phyloP scores from a whole-genome alignment of 1,139 yeast species.

The Suhomyces taliae region DNA sequence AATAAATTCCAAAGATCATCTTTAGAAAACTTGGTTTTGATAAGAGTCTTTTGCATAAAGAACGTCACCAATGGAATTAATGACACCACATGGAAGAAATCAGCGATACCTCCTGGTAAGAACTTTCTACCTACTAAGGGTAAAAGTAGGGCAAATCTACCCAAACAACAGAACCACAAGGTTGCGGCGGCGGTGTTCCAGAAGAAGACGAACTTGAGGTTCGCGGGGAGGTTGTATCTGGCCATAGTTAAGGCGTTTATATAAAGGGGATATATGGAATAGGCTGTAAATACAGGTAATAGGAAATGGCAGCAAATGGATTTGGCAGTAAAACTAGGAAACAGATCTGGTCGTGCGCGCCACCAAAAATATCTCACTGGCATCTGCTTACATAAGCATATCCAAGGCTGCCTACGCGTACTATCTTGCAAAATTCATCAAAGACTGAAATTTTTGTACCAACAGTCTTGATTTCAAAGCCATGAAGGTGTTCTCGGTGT shows the following conservation, averaged over 20 bases:
- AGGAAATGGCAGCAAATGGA: background rate
- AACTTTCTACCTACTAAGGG: constrained; percentile 64
- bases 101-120: constrained; percentile 70
- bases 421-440: no score
- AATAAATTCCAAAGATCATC: constrained; percentile 30
- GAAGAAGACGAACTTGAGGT: constrained; percentile 35
- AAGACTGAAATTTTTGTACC: no score
- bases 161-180: constrained; percentile 53
- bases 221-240: constrained; percentile 38
- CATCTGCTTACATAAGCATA: background rate
- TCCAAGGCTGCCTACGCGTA: background rate
- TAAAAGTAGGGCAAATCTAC: constrained; percentile 50
- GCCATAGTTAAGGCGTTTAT: constrained; percentile 5
- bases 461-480: no score
- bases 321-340: background rate
- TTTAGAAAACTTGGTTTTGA: constrained; percentile 9
- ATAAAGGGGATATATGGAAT: background rate
- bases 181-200: constrained; percentile 40
- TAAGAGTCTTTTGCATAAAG: constrained; percentile 22
- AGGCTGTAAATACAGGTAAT: background rate
- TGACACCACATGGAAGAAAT: constrained; percentile 53
- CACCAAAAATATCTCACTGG: background rate
- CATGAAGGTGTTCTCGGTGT: constrained; percentile 1
- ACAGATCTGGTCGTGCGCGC: background rate
- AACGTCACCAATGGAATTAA: constrained; percentile 33